Evolutionary conservation across 2,329 filamentous ascomycete species (phyloP).

Genomic region (Ceratocystis ficicola): DNA sequence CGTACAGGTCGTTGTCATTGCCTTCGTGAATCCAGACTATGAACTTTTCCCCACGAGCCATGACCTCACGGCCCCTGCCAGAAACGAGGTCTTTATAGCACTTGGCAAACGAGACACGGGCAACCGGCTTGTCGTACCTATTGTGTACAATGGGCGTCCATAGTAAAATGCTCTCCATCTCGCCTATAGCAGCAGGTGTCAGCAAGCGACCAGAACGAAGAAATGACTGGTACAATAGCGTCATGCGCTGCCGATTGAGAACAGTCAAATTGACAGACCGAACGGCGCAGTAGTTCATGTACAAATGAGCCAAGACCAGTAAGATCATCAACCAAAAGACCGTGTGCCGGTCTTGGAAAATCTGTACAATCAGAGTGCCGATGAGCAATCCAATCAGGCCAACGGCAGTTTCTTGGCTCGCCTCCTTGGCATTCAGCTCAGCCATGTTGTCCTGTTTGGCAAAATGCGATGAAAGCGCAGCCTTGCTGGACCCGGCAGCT

Average conservation of each 20-base stretch:
- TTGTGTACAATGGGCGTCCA: slow-evolving; percentile 31
- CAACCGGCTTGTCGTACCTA: slow-evolving; percentile 25
- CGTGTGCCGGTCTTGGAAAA: slow-evolving; percentile 54
- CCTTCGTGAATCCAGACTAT: slow-evolving; percentile 15
- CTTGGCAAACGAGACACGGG: slow-evolving; percentile 33
- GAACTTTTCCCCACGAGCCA: slow-evolving; percentile 24
- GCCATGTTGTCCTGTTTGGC: slow-evolving; percentile 75
- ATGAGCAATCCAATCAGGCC: slow-evolving; percentile 76
- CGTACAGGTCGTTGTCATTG: slow-evolving; percentile 22
- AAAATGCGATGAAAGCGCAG: slow-evolving; percentile 84
- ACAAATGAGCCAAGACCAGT: slow-evolving; percentile 64
- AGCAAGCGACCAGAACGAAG: slow-evolving; percentile 42
- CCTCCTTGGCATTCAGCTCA: slow-evolving; percentile 89
- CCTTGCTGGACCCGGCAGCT: slow-evolving; percentile 79
- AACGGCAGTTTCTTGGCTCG: slow-evolving; percentile 88
- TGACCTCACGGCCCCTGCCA: slow-evolving; percentile 27
- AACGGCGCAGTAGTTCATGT: slow-evolving; percentile 78
- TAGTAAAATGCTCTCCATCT: slow-evolving; percentile 50
- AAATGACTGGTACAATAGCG: slow-evolving; percentile 56
- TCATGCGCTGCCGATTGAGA: slow-evolving; percentile 76
- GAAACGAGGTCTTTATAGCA: slow-evolving; percentile 33
- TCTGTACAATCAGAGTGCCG: slow-evolving; percentile 69
- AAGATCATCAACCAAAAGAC: slow-evolving; percentile 64
- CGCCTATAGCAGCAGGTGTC: slow-evolving; percentile 52
- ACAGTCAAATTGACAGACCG: slow-evolving; percentile 69